Evolutionary conservation across 2,329 filamentous ascomycete species (phyloP).

Genomic region (Sporothrix brunneoviolacea): DNA sequence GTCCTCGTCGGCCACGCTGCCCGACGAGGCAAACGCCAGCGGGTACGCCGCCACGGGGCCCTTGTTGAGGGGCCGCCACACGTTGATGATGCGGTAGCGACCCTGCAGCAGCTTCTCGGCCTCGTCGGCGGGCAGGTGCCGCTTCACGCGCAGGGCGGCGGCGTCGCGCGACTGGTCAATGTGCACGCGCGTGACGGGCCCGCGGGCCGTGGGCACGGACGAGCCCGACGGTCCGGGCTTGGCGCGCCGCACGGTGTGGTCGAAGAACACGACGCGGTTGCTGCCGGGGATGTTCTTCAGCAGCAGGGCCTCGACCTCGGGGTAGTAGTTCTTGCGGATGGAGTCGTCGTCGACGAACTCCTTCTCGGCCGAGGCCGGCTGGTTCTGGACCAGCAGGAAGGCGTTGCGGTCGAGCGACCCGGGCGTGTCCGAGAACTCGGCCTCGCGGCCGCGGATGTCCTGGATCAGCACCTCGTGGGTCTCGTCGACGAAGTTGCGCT

Average conservation of each 20-base stretch:
- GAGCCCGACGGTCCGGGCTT: slow-evolving; percentile 48
- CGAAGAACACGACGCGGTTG: slow-evolving; percentile 66
- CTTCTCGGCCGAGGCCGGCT: slow-evolving; percentile 49
- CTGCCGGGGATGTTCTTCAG: slow-evolving; percentile 60
- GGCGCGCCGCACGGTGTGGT: slow-evolving; percentile 77
- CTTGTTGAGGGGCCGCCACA: slow-evolving; percentile 65
- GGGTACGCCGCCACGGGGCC: slow-evolving; percentile 59
- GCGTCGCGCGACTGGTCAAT: slow-evolving; percentile 73
- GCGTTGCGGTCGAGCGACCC: slow-evolving; percentile 40
- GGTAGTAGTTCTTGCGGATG: slow-evolving; percentile 71
- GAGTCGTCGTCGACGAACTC: slow-evolving; percentile 63
- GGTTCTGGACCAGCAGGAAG: slow-evolving; percentile 57
- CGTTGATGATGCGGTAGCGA: slow-evolving; percentile 78
- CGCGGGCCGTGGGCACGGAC: slow-evolving; percentile 34
- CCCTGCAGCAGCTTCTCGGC: slow-evolving; percentile 58
- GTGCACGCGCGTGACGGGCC: slow-evolving; percentile 67
- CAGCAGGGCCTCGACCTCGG: slow-evolving; percentile 70
- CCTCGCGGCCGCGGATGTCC: slow-evolving; percentile 68
- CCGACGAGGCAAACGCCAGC: slow-evolving; percentile 61
- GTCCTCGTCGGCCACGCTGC: slow-evolving; percentile 54
- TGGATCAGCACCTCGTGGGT: slow-evolving; percentile 50
- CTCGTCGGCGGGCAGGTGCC: slow-evolving; percentile 58
- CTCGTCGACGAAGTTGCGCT: slow-evolving; percentile 56
- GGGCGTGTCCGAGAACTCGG: slow-evolving; percentile 18
- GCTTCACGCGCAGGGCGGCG: slow-evolving; percentile 58